These are phyloP conservation scores for Peronospora belbahrii DNA, from an alignment of 352 stramenopile genomes.

Conservation along the genomic window DNA sequence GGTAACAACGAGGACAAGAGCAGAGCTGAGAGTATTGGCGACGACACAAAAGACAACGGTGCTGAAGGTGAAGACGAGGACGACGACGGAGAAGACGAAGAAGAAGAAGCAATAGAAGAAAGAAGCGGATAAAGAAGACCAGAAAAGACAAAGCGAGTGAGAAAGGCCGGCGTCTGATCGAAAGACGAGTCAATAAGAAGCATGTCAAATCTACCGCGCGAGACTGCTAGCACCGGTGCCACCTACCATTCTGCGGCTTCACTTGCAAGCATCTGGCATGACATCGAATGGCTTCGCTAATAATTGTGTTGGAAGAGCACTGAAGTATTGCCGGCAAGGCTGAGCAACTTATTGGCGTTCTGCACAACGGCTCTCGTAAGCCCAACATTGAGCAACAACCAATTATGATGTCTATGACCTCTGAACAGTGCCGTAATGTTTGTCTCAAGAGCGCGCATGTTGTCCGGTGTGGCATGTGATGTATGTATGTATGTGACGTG, in stretches of 20 bases:
- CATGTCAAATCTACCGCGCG: background rate
- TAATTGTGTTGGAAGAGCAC: constrained; percentile 77
- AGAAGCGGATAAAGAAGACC: background rate
- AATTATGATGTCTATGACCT: constrained; percentile 9
- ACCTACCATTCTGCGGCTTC: constrained; percentile 39
- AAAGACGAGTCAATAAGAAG: constrained; percentile 17
- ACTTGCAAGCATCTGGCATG: constrained; percentile 45
- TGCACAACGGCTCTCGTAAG: constrained; percentile 1
- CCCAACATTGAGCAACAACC: background rate
- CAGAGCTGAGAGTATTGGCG: constrained; percentile 4
- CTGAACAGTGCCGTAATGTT: constrained; percentile 70
- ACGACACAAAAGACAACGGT: constrained; percentile 1
- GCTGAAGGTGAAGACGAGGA: background rate
- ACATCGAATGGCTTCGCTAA: constrained; percentile 53
- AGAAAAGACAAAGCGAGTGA: background rate
- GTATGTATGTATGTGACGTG: too few species aligned
- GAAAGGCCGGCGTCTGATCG: constrained; percentile 11
- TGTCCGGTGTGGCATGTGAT: too few species aligned
- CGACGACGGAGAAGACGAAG: constrained; percentile 1
- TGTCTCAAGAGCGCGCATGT: constrained; percentile 44
- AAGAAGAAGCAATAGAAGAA: constrained; percentile 2
- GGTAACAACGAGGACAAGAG: constrained; percentile 5
- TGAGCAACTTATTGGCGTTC: constrained; percentile 82
- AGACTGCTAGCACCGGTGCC: background rate
- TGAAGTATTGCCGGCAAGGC: constrained; percentile 66